Evolutionary conservation across 768 basidiomycete genomes (phyloP).

Genomic region (Boletus reticuloceps): DNA sequence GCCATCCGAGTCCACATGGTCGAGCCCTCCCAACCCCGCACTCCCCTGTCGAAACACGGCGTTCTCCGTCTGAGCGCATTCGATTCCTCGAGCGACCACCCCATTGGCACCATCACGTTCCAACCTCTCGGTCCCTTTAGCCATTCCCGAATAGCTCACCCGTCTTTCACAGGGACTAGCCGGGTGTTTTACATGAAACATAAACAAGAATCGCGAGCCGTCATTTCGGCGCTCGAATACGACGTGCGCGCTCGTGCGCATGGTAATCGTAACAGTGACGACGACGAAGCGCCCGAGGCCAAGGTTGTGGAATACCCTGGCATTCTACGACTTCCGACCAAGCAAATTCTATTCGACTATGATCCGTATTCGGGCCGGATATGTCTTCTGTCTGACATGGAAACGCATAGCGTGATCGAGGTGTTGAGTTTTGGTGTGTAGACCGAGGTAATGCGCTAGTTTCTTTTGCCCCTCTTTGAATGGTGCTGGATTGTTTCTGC

Average conservation of each 20-base stretch:
- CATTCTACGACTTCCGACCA: neutral
- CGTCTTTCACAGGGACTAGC: conserved; percentile 15
- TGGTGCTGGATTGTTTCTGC: no score
- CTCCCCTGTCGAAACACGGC: neutral
- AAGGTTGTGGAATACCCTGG: conserved; percentile 3
- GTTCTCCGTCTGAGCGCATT: conserved; percentile 1
- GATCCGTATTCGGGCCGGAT: conserved; percentile 21
- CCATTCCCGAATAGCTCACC: neutral
- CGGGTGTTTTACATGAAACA: conserved; percentile 3
- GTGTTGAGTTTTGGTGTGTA: conserved; percentile 13
- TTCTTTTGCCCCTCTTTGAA: no score
- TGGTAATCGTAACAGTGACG: neutral
- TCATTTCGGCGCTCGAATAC: conserved; percentile 12
- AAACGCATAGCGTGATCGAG: conserved; percentile 5
- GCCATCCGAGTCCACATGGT: neutral
- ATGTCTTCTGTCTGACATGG: conserved; percentile 1
- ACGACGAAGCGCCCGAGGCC: neutral
- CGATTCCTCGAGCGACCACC: neutral
- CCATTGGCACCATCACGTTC: conserved; percentile 11
- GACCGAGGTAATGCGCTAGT: neutral
- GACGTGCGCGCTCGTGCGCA: neutral
- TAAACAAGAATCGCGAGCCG: neutral
- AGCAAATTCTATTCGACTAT: conserved; percentile 11
- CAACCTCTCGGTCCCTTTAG: neutral
- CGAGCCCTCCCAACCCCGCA: neutral